Percentiles rank a stretch among this genome's conserved stretches.
Evolutionary conservation across 176 grass and related monocot genomes (phyloP).

Genomic region (Carex parvula): DNA sequence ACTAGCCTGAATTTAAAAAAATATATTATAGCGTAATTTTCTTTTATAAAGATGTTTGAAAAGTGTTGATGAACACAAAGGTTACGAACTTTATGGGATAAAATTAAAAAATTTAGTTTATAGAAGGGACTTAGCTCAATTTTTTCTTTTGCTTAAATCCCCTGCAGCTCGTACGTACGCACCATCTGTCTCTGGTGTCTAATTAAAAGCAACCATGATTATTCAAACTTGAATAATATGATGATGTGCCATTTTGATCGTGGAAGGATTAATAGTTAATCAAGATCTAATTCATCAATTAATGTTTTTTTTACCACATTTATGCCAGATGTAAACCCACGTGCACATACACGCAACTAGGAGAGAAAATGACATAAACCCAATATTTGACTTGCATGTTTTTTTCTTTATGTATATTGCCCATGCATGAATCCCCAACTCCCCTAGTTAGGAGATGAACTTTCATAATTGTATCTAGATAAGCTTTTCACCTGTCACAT

Average conservation of each 20-base stretch:
- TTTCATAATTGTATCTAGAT: neutral
- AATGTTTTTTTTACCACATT: constrained; percentile 9
- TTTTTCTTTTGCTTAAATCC: no score
- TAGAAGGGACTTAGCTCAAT: no score
- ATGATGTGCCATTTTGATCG: neutral
- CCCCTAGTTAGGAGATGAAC: neutral
- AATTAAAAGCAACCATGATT: neutral
- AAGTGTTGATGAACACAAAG: no score
- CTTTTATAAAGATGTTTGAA: no score
- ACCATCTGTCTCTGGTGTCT: no score
- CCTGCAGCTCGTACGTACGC: no score
- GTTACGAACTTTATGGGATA: no score
- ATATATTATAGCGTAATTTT: no score
- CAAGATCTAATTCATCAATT: neutral
- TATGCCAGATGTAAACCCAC: neutral
- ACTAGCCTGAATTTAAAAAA: no score
- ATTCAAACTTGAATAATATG: neutral
- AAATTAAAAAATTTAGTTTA: no score
- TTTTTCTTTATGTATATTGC: neutral
- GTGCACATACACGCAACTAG: neutral
- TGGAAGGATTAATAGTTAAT: neutral
- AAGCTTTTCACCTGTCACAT: neutral
- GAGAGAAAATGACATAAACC: constrained; percentile 20
- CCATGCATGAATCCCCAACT: neutral
- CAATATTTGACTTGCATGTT: neutral